These are phyloP conservation scores for Plasmodium cynomolgi DNA, from an alignment of 169 alveolate species.

Conservation along the genomic window DNA sequence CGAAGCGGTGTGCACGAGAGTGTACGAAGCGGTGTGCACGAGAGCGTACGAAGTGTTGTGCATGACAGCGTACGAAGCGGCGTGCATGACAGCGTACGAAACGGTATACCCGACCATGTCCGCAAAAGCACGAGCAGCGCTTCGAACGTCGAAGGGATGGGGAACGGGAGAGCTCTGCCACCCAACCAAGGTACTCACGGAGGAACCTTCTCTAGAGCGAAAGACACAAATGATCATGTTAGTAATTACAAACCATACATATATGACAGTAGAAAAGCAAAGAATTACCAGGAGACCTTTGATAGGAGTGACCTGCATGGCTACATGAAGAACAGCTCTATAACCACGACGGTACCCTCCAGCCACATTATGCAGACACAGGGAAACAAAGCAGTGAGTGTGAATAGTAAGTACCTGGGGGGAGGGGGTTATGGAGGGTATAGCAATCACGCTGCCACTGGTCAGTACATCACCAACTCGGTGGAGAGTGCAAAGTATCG, in stretches of 20 bases:
- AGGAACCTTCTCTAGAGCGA: conserved; percentile 20
- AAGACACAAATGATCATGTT: conserved; percentile 25
- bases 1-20: neutral
- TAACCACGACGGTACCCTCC: neutral
- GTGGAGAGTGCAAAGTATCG: conserved; percentile 16
- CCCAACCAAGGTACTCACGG: conserved; percentile 18
- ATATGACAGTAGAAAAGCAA: conserved; percentile 10
- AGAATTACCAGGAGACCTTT: conserved; percentile 11
- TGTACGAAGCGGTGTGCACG: neutral
- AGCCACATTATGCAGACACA: conserved; percentile 17
- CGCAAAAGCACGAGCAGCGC: neutral
- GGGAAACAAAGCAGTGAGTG: conserved; percentile 1
- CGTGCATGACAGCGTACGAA: neutral
- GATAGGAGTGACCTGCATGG: conserved; percentile 17
- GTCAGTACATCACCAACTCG: conserved; percentile 5
- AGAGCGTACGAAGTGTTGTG: neutral
- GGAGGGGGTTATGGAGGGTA: neutral
- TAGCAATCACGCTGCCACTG: neutral
- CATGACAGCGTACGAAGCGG: neutral
- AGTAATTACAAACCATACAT: conserved; percentile 23
- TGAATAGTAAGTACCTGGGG: conserved; percentile 7
- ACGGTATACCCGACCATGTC: neutral
- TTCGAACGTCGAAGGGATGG: neutral
- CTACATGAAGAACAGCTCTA: conserved; percentile 21
- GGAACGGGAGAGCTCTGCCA: neutral